Evolutionary conservation across 2,329 filamentous ascomycete genomes (phyloP).

Genomic region (Chaetothyriales sp.): DNA sequence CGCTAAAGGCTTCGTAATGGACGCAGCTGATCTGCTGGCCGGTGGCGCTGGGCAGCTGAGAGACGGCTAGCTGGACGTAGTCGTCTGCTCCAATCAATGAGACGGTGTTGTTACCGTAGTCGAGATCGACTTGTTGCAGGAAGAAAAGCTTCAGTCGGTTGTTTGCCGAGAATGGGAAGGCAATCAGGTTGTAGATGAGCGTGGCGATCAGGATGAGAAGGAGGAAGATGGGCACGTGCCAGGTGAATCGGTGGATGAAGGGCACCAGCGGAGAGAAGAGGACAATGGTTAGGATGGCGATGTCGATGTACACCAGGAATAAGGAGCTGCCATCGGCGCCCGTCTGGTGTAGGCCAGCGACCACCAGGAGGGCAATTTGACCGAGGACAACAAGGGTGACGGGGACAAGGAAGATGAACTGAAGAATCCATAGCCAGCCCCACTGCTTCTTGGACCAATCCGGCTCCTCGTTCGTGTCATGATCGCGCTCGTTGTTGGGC

Average conservation of each 20-base stretch:
- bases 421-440: slow-evolving; percentile 74
- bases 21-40: slow-evolving; percentile 47
- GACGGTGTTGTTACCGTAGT: slow-evolving; percentile 55
- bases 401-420: slow-evolving; percentile 68
- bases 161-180: slow-evolving; percentile 73
- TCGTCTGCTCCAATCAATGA: slow-evolving; percentile 54
- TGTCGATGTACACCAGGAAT: slow-evolving; percentile 56
- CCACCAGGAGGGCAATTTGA: slow-evolving; percentile 61
- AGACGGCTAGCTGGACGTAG: slow-evolving; percentile 54
- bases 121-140: slow-evolving; percentile 65
- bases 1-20: slow-evolving; percentile 26
- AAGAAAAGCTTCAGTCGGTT: slow-evolving; percentile 81
- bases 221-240: slow-evolving; percentile 67
- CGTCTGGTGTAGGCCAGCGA: slow-evolving; percentile 63
- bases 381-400: slow-evolving; percentile 64
- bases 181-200: slow-evolving; percentile 69
- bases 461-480: slow-evolving; percentile 47
- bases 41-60: slow-evolving; percentile 55
- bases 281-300: slow-evolving; percentile 55
- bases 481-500: slow-evolving; percentile 17
- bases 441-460: slow-evolving; percentile 69
- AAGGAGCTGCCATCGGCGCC: slow-evolving; percentile 67
- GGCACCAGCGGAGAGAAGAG: slow-evolving; percentile 65
- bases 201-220: slow-evolving; percentile 60
- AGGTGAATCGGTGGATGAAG: slow-evolving; percentile 74